phyloP scores from a whole-genome alignment of 1,284 basidiomycete species.

The Sporisorium reilianum region DNA sequence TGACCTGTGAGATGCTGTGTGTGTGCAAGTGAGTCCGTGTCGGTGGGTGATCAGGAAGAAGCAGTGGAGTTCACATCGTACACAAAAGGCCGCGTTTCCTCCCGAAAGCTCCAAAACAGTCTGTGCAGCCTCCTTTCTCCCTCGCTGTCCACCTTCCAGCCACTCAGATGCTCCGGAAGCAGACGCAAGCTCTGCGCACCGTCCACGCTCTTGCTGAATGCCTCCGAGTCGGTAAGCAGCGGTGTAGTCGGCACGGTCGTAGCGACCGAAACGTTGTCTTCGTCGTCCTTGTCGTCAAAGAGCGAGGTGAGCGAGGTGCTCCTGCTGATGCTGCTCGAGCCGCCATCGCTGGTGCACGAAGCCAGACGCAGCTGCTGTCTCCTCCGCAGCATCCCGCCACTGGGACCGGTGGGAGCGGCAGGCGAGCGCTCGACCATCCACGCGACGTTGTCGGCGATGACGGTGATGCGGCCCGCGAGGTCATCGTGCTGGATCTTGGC shows the following conservation, averaged over 20 bases:
- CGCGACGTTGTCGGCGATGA: slow-evolving; percentile 64
- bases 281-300: slow-evolving; percentile 24
- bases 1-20: background rate
- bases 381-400: background rate
- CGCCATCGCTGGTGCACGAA: slow-evolving; percentile 31
- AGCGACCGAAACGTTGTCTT: slow-evolving; percentile 12
- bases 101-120: slow-evolving; percentile 33
- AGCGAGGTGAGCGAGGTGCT: slow-evolving; percentile 26
- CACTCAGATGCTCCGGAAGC: slow-evolving; percentile 15
- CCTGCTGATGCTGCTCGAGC: slow-evolving; percentile 21
- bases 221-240: slow-evolving; percentile 12
- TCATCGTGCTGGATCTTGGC: slow-evolving; percentile 67
- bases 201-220: background rate
- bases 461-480: slow-evolving; percentile 60
- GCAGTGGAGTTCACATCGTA: slow-evolving; percentile 20
- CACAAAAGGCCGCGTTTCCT: slow-evolving; percentile 35
- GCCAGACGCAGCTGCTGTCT: slow-evolving; percentile 32
- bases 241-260: slow-evolving; percentile 30
- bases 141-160: slow-evolving; percentile 25
- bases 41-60: background rate
- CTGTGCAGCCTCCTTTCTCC: slow-evolving; percentile 31
- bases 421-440: slow-evolving; percentile 64
- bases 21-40: background rate
- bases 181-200: slow-evolving; percentile 6
- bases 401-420: slow-evolving; percentile 10